These are phyloP conservation scores for Sarocladiaceae sp. DNA, from an alignment of 2,329 filamentous ascomycete species.

Conservation along the genomic window DNA sequence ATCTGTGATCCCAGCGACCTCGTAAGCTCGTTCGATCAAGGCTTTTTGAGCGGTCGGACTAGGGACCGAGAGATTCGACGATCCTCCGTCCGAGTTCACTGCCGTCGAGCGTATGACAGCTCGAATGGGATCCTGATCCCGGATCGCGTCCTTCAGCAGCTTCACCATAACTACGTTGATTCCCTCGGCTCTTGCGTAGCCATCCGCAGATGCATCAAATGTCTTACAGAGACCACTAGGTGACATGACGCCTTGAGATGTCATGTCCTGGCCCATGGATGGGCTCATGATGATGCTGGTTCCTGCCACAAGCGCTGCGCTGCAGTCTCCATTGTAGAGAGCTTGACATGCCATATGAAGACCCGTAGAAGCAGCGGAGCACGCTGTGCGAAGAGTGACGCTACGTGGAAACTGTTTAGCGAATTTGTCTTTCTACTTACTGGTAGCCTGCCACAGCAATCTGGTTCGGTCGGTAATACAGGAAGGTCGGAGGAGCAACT, in stretches of 20 bases:
- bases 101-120: conserved; percentile 28
- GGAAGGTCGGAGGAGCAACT: conserved; percentile 11
- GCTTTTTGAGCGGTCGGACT: conserved; percentile 29
- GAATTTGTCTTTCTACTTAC: too few relatives aligned
- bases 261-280: conserved; percentile 16
- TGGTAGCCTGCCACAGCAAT: too few relatives aligned
- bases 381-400: too few relatives aligned
- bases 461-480: too few relatives aligned
- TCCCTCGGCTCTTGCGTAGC: conserved; percentile 44
- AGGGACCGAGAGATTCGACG: conserved; percentile 35
- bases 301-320: conserved; percentile 7
- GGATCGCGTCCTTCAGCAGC: conserved; percentile 36
- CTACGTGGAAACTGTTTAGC: too few relatives aligned
- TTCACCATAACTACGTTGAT: conserved; percentile 38
- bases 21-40: conserved; percentile 34
- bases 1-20: conserved; percentile 17
- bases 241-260: conserved; percentile 20
- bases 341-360: conserved; percentile 9
- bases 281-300: conserved; percentile 13
- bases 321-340: background rate
- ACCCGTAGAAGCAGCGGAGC: background rate
- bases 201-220: conserved; percentile 37
- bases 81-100: conserved; percentile 34
- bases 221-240: conserved; percentile 21
- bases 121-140: conserved; percentile 34